Percentiles rank a stretch among this genome's conserved stretches.
These are phyloP conservation scores for Lentithecium fluviatile DNA, from an alignment of 495 filamentous ascomycete genomes.

Conservation along the genomic window DNA sequence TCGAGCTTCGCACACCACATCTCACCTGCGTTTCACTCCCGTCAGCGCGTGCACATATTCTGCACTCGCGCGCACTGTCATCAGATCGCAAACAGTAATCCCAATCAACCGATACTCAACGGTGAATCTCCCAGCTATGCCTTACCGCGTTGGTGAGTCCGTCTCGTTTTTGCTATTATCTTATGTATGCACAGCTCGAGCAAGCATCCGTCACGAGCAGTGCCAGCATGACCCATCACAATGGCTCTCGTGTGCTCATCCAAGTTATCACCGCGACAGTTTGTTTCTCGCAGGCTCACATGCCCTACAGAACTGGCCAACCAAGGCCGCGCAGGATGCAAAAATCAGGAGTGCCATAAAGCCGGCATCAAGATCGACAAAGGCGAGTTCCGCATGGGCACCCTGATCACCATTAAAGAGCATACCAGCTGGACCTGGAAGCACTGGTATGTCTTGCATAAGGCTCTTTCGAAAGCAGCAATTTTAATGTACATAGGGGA, in stretches of 20 bases:
- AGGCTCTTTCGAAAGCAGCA: not conserved
- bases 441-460: slow-evolving; percentile 62
- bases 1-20: too few species aligned
- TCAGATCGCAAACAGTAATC: too few species aligned
- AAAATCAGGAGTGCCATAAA: slow-evolving; percentile 66
- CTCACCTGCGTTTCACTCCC: too few species aligned
- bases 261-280: too few species aligned
- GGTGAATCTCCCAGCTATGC: slow-evolving; percentile 1
- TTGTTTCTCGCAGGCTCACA: slow-evolving; percentile 5
- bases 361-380: slow-evolving; percentile 67
- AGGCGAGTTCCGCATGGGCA: slow-evolving; percentile 69
- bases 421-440: slow-evolving; percentile 62
- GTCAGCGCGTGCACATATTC: too few species aligned
- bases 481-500: slow-evolving; percentile 56
- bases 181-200: not conserved
- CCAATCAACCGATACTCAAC: not conserved
- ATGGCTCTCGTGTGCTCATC: not conserved
- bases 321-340: slow-evolving; percentile 64
- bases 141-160: slow-evolving; percentile 36
- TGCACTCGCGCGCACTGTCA: too few species aligned
- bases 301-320: slow-evolving; percentile 56
- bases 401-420: slow-evolving; percentile 56
- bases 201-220: too few species aligned
- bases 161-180: not conserved
- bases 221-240: too few species aligned